Base-by-base conservation (phyloP, 768 basidiomycete genomes). In the Lyophyllum shimeji region DNA sequence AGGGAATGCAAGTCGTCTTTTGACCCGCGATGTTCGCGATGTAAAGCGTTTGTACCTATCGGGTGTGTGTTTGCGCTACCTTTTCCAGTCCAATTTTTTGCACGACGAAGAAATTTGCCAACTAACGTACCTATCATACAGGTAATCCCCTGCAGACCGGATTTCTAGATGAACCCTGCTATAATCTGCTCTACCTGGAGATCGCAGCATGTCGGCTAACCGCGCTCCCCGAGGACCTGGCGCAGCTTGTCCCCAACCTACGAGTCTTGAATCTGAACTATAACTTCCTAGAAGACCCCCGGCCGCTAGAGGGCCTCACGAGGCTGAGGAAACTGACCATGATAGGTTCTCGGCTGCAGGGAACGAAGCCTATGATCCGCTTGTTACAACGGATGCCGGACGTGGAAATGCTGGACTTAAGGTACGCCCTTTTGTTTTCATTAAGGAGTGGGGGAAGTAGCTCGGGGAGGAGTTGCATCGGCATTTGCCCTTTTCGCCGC, bases 221-320 rank as follows among this genome's bases (percentile, higher is more conserved):
- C 33, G 63, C 63, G 52, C 82, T 97, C 47, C 95, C 95, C n/a
- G 64, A 70, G 61, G 80, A 83, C 40, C 75, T 97, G 62, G 79
- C 81, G 51, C 67, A 66, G 45, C 72, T 90, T 53, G 75, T 86
- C 46, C 96, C 97, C 29, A 97, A 95, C 71, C 73, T 98, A 65
- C 86, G 94, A 52, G 87, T 87, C 57, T 76, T 98, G 72, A 98
- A 98, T 77, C 82, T 98, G 61, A 96, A 98, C 79, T 96, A 97
- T 79, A 98, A 98, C 71, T 98, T 95, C 71, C 68, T 98, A 69
- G 85, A 94, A 63, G 86, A 90, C 64, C 72, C 83, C 51, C 71
- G 80, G 60, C 72, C 76, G 48, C 76, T 99, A 55, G 80, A 81
- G 50, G 93, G 90, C 12, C 78, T 98, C 58, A 76, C 72, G 57